These are phyloP conservation scores for Salvia splendens DNA, from an alignment of 257 asterid genomes.

Conservation along the genomic window DNA sequence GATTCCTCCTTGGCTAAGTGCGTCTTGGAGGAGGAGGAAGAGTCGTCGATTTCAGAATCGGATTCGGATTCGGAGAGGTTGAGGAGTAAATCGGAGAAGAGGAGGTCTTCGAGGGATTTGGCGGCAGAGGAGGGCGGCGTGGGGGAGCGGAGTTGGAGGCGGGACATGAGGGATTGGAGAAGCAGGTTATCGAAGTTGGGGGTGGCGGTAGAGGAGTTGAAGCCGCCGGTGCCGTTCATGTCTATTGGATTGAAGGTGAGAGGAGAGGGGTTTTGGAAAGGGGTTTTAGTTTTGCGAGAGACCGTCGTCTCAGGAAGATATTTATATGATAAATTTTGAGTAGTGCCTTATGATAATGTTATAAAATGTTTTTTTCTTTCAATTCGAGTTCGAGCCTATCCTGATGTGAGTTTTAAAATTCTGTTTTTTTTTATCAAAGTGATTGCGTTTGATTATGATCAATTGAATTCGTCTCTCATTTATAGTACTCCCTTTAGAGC, in stretches of 20 bases:
- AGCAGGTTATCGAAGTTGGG: constrained; percentile 91
- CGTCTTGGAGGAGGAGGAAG: constrained; percentile 55
- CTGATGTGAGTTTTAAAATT: too few species aligned
- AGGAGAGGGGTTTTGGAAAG: constrained; percentile 34
- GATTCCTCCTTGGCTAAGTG: constrained; percentile 84
- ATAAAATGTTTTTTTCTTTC: too few species aligned
- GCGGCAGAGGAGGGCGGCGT: constrained; percentile 46
- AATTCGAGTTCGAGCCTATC: too few species aligned
- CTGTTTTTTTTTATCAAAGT: background rate
- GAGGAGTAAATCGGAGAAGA: constrained; percentile 63
- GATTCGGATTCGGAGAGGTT: constrained; percentile 55
- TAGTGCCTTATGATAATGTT: too few species aligned
- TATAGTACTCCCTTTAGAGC: background rate
- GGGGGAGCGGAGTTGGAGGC: constrained; percentile 63
- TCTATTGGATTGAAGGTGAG: constrained; percentile 24
- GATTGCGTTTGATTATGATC: background rate
- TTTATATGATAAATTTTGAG: background rate
- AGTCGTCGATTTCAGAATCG: constrained; percentile 44
- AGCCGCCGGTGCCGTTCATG: constrained; percentile 42
- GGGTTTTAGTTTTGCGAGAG: constrained; percentile 32
- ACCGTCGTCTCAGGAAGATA: background rate
- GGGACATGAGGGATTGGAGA: constrained; percentile 79
- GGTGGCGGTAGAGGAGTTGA: constrained; percentile 49
- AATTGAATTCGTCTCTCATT: background rate
- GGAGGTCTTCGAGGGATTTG: constrained; percentile 75